Evolutionary conservation across 108 stramenopile genomes (phyloP), one percentile per base, ranked within the genome.

Genomic region (Nannochloropsis gaditana): DNA sequence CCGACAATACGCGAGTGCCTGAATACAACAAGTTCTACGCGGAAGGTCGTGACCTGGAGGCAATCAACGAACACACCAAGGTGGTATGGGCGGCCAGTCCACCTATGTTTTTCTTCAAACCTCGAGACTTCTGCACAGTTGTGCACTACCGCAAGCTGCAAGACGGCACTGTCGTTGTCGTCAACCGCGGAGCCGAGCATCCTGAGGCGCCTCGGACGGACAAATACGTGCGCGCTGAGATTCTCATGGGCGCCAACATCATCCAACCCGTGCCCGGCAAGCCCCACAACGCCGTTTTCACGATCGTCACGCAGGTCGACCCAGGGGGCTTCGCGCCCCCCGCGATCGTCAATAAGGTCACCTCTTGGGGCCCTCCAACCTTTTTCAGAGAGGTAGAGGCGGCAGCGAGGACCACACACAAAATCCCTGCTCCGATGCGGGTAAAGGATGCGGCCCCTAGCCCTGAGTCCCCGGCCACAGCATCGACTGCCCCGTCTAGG

Each of bases 1-100:
- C 59, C 43, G 47, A 47, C 0, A 42, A 47, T 17, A 59, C 47
- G 42, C 59, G 84, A 8, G 79, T 84, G 45, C 11, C 47, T 47
- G 84, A 84, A 59, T 84, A 84, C 50, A 84, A 84, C 84, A 84
- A 84, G 50, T 84, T 47, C 50, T 84, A 50, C n/a, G 31, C 73
- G 59, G 84, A 84, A 11, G 84, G 84, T 15, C 42, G 84, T 9
- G 84, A 84, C 73, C 43, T 84, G 9, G 84, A 84, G 43, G 21
- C 43, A 43, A 43, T 84, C 19, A 59, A 84, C 79, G 79, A 79
- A 11, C 6, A 79, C 79, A 84, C 84, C 43, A 79, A 79, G 17
- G 84, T 84, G 10, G 84, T 84, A 9, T 84, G 84, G 84, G 84
- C 84, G 17, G 47, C 84, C 79, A 79, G 59, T 73, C 84, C 84